Evolutionary conservation across 139 green algal genomes (phyloP), one percentile per base, ranked within the genome.

Genomic region (Pedinophyceae sp.): DNA sequence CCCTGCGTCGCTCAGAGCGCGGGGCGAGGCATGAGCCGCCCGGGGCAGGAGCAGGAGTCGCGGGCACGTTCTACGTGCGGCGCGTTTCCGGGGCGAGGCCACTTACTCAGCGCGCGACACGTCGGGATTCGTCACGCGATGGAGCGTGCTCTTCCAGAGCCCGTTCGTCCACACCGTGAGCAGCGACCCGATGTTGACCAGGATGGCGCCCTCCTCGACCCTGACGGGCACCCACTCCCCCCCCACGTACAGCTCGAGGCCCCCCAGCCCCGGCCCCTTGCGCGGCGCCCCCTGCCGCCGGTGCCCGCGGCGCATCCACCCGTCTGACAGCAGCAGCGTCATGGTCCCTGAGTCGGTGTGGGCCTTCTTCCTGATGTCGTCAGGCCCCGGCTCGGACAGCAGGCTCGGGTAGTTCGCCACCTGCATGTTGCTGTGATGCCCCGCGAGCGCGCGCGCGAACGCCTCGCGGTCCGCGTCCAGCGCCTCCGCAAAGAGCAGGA

Each of bases 121-220:
- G n/a, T n/a, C n/a, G n/a, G n/a, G 62, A 30, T 69, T 69, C 18
- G 62, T 69, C 6, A 69, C 62, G 4, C 55, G 30, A 28, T 69
- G 62, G 29, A 69, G 55, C 15, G 62, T 69, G 20, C 29, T 50
- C 22, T 48, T 57, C 62, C 62, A 69, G 0, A 40, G 49, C 5
- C 55, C 55, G 51, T 58, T 62, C 2, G 62, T 69, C 55, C 55
- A 60, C 17, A 50, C 50, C 1, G 55, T 63, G 39, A 64, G 54
- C 2, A 69, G 28, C 22, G 40, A 55, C 20, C 62, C 62, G 0
- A 69, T 46, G 54, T 69, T 69, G 5, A 69, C 26, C 38, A 69
- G 55, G 27, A 69, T 50, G 6, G 62, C 62, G 24, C 62, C 62
- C 30, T 20, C 38, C 27, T 55, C 50, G 50, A 69, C 55, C 18